Base-by-base conservation (phyloP, 139 green algal species). In the Dunaliella primolecta region DNA sequence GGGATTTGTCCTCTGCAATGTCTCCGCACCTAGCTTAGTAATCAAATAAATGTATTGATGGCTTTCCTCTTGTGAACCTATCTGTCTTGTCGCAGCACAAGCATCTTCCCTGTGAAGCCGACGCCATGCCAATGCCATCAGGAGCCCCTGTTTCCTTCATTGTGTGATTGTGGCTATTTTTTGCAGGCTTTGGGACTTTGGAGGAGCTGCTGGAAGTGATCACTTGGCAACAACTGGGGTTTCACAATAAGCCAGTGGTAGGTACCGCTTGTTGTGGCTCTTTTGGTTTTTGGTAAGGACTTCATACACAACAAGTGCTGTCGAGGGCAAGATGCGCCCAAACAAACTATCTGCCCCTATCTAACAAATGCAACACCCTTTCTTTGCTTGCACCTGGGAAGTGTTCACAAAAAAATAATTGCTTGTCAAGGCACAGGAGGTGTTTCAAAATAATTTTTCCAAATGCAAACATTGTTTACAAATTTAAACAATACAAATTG, bases 141-240 rank as follows among this genome's bases (percentile, higher is more conserved):
- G n/a, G n/a, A n/a, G n/a, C n/a, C n/a, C n/a, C n/a, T n/a, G n/a
- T n/a, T n/a, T n/a, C n/a, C n/a, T n/a, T n/a, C n/a, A n/a, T n/a
- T n/a, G n/a, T n/a, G n/a, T n/a, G n/a, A n/a, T n/a, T n/a, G n/a
- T n/a, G n/a, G n/a, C n/a, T n/a, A n/a, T n/a, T n/a, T n/a, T n/a
- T n/a, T 29, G 21, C 93, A 29, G 93, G 94, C 27, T 94, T 93
- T 80, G 95, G 95, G 71, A 98, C 95, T 0, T 83, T 97, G 32
- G 95, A 98, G 85, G 94, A 98, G 91, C 84, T 94, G 30, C 76
- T 98, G 80, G 95, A 98, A 85, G 88, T 96, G 71, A 86, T 94
- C 31, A 98, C 95, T 2, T 98, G 95, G 95, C 91, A 95, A 79
- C 93, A 97, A 87, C 85, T 96, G 37, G 93, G 94, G 24, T 94